Conservation (phyloP, 2,329 filamentous ascomycete genomes). For the Whalleya microplaca region DNA sequence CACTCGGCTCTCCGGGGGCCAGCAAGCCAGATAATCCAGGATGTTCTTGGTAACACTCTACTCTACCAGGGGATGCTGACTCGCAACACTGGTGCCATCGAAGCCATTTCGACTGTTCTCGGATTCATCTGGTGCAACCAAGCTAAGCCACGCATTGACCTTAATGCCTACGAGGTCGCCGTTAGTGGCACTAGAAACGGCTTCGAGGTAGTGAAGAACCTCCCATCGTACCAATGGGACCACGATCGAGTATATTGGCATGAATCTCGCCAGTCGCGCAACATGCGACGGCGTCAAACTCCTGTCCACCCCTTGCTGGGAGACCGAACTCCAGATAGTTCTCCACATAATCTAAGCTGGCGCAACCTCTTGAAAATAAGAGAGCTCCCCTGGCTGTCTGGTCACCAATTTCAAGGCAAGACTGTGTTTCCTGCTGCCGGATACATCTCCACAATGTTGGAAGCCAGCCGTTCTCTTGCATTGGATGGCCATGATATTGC, state of each 20-base stretch:
- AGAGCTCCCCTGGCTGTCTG: slow-evolving; percentile 6
- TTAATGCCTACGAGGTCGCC: too few relatives aligned
- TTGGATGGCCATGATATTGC: too few relatives aligned
- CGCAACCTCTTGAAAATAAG: background rate
- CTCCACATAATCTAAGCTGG: background rate
- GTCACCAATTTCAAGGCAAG: slow-evolving; percentile 4
- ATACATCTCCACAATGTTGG: background rate
- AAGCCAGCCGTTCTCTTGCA: background rate
- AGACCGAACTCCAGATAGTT: background rate
- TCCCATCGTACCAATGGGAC: slow-evolving; percentile 7
- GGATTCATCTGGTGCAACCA: too few relatives aligned
- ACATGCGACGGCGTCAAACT: background rate
- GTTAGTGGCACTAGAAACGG: too few relatives aligned
- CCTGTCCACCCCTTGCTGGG: slow-evolving; percentile 4
- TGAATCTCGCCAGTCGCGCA: background rate
- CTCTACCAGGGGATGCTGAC: too few relatives aligned
- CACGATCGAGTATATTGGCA: slow-evolving; percentile 1
- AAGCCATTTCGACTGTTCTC: too few relatives aligned
- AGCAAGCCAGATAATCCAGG: too few relatives aligned
- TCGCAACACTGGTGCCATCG: too few relatives aligned
- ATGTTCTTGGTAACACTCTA: too few relatives aligned
- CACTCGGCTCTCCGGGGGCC: too few relatives aligned
- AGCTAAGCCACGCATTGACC: too few relatives aligned
- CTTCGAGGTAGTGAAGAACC: background rate
- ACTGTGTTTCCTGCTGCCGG: slow-evolving; percentile 6